These are phyloP conservation scores for Boletus semigastroideus DNA, from an alignment of 1,284 basidiomycete species.

Conservation along the genomic window DNA sequence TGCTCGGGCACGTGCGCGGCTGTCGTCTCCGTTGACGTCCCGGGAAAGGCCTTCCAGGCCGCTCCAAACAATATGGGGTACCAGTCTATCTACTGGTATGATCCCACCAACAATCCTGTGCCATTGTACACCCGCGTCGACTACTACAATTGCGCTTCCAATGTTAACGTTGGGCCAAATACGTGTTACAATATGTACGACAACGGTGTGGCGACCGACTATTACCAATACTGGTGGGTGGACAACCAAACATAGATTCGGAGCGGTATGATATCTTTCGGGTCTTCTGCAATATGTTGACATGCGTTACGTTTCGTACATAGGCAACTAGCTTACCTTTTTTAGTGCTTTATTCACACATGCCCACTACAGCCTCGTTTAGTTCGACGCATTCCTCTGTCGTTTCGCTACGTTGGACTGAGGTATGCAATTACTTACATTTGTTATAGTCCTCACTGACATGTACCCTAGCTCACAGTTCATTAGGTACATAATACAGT, in stretches of 20 bases:
- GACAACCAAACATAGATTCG: not conserved
- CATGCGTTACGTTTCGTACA: no score
- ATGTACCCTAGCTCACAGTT: no score
- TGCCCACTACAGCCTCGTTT: no score
- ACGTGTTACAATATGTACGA: conserved; percentile 7
- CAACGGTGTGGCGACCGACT: not conserved
- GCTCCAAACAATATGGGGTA: not conserved
- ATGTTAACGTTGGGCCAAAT: not conserved
- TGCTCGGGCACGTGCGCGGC: not conserved
- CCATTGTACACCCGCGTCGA: conserved; percentile 1
- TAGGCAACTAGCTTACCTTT: no score
- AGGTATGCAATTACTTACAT: no score
- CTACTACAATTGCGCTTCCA: not conserved
- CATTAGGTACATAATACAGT: no score
- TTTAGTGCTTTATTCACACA: not conserved
- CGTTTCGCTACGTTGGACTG: no score
- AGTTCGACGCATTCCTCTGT: no score
- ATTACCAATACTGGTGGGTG: not conserved
- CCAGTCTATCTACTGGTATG: not conserved
- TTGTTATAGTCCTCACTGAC: no score
- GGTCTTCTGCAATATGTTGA: no score
- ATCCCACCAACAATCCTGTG: not conserved
- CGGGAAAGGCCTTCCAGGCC: not conserved
- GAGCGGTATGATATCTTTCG: not conserved
- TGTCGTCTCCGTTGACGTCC: not conserved